Evolutionary conservation across 2,329 filamentous ascomycete genomes (phyloP), one percentile per base, ranked within the genome.

Genomic region (Chaetothyriales sp.): DNA sequence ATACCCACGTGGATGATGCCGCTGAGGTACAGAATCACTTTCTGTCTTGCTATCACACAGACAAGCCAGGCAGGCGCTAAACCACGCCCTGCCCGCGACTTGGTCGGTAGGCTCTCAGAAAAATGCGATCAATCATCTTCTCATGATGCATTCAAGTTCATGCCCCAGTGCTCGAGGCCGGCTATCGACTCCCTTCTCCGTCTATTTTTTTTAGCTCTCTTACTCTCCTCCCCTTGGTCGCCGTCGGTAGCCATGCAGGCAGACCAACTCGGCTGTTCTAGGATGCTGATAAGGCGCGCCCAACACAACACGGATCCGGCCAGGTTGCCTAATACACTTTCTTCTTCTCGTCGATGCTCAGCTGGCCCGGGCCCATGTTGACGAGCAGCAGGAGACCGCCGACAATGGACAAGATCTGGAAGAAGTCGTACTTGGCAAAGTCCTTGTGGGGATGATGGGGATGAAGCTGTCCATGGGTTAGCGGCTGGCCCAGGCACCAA

Each of bases 401-500:
- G 60, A 79, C 90, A 67, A 98, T 98, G 49, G 92, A 98, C 51
- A 98, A 78, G 63, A 97, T 95, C 77, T 98, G 92, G 83, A 98
- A 98, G 78, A 98, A 98, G 70, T 98, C 92, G 80, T 98, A 98
- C 75, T 98, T 98, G 77, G 92, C 92, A 67, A 98, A 98, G 72
- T 98, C 92, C 81, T 97, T 97, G 78, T 97, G 90, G 47, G 92
- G 92, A 76, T 98, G 92, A 74, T 94, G 86, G 61, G 90, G 85
- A 75, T 97, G 90, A 61, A 98, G 87, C 86, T 94, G 60, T 22
- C 15, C 44, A n/a, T n/a, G 51, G 37, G 50, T 53, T 52, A 61
- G 46, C 57, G 54, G 29, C 18, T 53, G 45, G 4, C 29, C 49
- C 49, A 18, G 10, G 15, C 9, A 40, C 33, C n/a, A n/a, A n/a